These are phyloP conservation scores for Solanum paucissectum DNA, from an alignment of 257 asterid genomes.

Conservation along the genomic window DNA sequence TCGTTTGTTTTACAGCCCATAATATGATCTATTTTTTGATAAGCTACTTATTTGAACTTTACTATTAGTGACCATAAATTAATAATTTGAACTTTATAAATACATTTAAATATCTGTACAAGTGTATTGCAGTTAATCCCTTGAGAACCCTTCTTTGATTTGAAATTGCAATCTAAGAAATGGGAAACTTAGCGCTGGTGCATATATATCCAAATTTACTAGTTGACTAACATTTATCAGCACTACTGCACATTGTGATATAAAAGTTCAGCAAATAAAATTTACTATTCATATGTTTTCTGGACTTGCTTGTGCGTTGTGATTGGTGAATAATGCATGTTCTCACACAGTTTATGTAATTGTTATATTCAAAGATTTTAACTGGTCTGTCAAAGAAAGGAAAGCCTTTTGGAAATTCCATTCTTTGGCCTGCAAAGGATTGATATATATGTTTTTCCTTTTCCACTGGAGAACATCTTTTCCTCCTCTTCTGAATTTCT, in stretches of 20 bases:
- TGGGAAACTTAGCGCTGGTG: neutral
- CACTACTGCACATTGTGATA: neutral
- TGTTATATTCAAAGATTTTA: neutral
- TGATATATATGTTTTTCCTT: neutral
- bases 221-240: neutral
- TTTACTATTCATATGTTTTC: neutral
- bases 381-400: neutral
- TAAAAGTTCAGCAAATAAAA: neutral
- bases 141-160: neutral
- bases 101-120: neutral
- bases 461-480: neutral
- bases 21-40: neutral
- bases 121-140: neutral
- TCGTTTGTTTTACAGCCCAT: neutral
- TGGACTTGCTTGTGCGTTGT: neutral
- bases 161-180: neutral
- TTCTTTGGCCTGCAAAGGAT: neutral
- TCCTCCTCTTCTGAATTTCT: neutral
- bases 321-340: neutral
- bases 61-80: neutral
- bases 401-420: neutral
- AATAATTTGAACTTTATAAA: neutral
- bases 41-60: neutral
- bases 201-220: neutral
- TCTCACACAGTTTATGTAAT: neutral